Evolutionary conservation across 208 protist genomes (phyloP), one percentile per base, ranked within the genome.

Genomic region (Leishmania amazonensis): DNA sequence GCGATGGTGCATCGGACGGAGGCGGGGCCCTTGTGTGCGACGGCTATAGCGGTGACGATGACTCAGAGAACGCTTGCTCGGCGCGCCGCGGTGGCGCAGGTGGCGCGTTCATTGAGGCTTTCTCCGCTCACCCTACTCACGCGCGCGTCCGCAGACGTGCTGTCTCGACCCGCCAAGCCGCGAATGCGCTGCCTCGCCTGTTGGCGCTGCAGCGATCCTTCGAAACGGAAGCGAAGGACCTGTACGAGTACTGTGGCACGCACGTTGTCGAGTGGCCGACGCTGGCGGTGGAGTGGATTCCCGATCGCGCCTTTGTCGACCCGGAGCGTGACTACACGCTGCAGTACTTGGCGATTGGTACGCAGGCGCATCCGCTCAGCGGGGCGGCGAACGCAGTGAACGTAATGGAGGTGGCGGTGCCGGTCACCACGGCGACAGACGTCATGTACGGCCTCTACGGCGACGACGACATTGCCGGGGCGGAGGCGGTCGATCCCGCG

Each of bases 211-310:
- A 92, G 79, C 81, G 84, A 51, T 64, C 72, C 62, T 92, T 89
- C 47, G 89, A 93, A 83, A n/a, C 70, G 49, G 64, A 89, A 49
- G 60, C 75, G 47, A 45, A 42, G 45, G 64, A 83, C 40, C 68
- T 94, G 28, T 94, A 94, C 79, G 83, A 78, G 62, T 92, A 86
- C 83, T 91, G 85, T 79, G 76, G 80, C 65, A 88, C 75, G 6
- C 88, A 93, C 71, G 81, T 89, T 42, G 57, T 88, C 75, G 91
- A 91, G 84, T 94, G 89, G 89, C 91, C 91, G 47, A 83, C 85
- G 70, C 81, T 93, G 42, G 82, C 87, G 51, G 81, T 94, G 38
- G 91, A 92, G 81, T 94, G 91, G 91, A 86, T 94, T 51, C 81
- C 91, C 8, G 83, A 91, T 51, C 86, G 86, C 45, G 35, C 75